phyloP scores from a whole-genome alignment of 2,329 filamentous ascomycete species.

The Cadophora luteo-olivacea region DNA sequence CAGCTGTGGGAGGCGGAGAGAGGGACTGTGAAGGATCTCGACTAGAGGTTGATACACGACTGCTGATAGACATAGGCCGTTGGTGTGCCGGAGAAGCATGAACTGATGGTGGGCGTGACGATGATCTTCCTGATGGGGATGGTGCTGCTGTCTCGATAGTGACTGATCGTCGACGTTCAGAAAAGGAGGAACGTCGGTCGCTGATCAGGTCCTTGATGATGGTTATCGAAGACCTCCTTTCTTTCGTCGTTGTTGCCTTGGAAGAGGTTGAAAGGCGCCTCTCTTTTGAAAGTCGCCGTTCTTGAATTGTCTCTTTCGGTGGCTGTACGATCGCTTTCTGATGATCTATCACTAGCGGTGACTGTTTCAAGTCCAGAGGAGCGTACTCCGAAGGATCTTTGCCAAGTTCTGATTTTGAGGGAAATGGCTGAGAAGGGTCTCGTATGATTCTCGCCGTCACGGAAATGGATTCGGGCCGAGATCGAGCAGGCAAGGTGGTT shows the following conservation, averaged over 20 bases:
- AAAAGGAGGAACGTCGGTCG: slow-evolving; percentile 59
- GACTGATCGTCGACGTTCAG: slow-evolving; percentile 51
- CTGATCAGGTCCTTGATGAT: slow-evolving; percentile 62
- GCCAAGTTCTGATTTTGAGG: slow-evolving; percentile 50
- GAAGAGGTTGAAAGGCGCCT: slow-evolving; percentile 38
- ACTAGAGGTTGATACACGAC: slow-evolving; percentile 53
- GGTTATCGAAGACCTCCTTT: slow-evolving; percentile 64
- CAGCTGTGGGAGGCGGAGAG: slow-evolving; percentile 49
- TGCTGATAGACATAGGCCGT: slow-evolving; percentile 71
- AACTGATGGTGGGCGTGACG: slow-evolving; percentile 53
- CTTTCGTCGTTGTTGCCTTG: slow-evolving; percentile 36
- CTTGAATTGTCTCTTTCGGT: slow-evolving; percentile 55
- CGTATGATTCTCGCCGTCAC: slow-evolving; percentile 86
- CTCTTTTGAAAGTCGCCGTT: slow-evolving; percentile 53
- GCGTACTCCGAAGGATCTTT: slow-evolving; percentile 51
- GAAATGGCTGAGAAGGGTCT: slow-evolving; percentile 57
- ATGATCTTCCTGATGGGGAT: slow-evolving; percentile 50
- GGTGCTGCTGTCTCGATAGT: slow-evolving; percentile 52
- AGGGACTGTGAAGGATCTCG: slow-evolving; percentile 35
- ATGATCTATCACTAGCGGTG: slow-evolving; percentile 64
- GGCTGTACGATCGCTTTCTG: slow-evolving; percentile 48
- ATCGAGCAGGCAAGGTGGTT: slow-evolving; percentile 46
- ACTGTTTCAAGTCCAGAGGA: slow-evolving; percentile 62
- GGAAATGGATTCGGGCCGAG: slow-evolving; percentile 78
- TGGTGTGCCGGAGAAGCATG: slow-evolving; percentile 55